Evolutionary conservation across 768 basidiomycete species (phyloP).

Genomic region (Tephrocybe sp.): DNA sequence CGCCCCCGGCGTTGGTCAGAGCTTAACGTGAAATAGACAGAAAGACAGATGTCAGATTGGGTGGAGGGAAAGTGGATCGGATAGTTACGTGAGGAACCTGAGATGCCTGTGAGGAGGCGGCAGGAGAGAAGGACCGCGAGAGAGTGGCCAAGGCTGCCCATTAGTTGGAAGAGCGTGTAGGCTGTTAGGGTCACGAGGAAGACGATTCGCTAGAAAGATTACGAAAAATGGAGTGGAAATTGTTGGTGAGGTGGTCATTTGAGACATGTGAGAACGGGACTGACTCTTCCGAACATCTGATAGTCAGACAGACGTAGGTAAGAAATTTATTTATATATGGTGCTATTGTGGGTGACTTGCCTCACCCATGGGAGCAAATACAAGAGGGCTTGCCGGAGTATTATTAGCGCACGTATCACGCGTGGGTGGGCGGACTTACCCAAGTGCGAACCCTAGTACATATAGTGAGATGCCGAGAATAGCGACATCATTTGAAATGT

Average conservation of each 20-base stretch:
- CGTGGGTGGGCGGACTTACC: too few relatives aligned
- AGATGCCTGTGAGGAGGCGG: slow-evolving; percentile 56
- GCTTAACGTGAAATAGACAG: slow-evolving; percentile 30
- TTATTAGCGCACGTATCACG: not conserved
- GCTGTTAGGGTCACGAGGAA: slow-evolving; percentile 53
- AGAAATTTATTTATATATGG: slow-evolving; percentile 3
- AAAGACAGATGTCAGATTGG: slow-evolving; percentile 5
- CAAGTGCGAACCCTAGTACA: slow-evolving; percentile 62
- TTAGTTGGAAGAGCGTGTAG: slow-evolving; percentile 54
- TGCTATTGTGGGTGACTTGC: slow-evolving; percentile 28
- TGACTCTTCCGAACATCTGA: slow-evolving; percentile 55
- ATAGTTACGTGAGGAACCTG: slow-evolving; percentile 53
- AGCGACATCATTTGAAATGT: slow-evolving; percentile 50
- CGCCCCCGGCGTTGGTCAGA: slow-evolving; percentile 57
- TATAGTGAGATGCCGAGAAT: slow-evolving; percentile 63
- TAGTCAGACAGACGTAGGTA: not conserved
- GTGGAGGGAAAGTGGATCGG: not conserved
- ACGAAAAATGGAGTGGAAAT: too few relatives aligned
- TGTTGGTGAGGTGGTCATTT: slow-evolving; percentile 1
- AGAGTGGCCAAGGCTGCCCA: slow-evolving; percentile 51
- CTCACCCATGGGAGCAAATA: slow-evolving; percentile 63
- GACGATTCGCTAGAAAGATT: slow-evolving; percentile 40
- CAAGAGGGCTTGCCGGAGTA: slow-evolving; percentile 35
- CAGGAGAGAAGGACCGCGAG: slow-evolving; percentile 48
- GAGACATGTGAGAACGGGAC: slow-evolving; percentile 13